Evolutionary conservation across 768 basidiomycete genomes (phyloP), one percentile per base, ranked within the genome.

Genomic region (Mycena amicta): DNA sequence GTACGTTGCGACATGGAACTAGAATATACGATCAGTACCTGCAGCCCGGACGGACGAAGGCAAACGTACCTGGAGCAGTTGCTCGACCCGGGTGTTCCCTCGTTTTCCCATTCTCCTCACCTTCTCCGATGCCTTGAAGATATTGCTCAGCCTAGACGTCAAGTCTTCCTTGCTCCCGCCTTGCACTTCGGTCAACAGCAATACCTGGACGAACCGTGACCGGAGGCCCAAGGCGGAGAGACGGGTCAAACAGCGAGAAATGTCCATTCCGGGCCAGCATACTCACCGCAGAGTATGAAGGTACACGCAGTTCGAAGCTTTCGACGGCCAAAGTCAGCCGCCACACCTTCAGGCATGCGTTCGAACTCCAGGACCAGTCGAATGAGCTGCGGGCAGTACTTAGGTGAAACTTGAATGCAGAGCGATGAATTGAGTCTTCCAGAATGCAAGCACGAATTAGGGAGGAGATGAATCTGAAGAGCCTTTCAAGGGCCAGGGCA

Each of bases 251-350:
- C 94, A 0, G 97, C 98, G 40, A 98, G 77, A 64, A 99, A 96
- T 97, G 98, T 98, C 97, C 97, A 99, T 68, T 98, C 94, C 2
- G 97, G 97, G 40, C 95, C 86, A 5, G 97, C 96, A 70, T 97
- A 98, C 70, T 93, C 92, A 56, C 94, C 92, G 26, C 92, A 95
- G 11, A 98, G 85, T n/a, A n/a, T n/a, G n/a, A n/a, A n/a, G n/a
- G n/a, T n/a, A n/a, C n/a, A n/a, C n/a, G n/a, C n/a, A n/a, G n/a
- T n/a, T n/a, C n/a, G n/a, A n/a, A n/a, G n/a, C n/a, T n/a, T n/a
- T n/a, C n/a, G n/a, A n/a, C n/a, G n/a, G n/a, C n/a, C n/a, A n/a
- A n/a, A n/a, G n/a, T n/a, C n/a, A n/a, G n/a, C n/a, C n/a, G n/a
- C n/a, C n/a, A n/a, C n/a, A n/a, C n/a, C n/a, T n/a, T n/a, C n/a